These are phyloP conservation scores for Grigorovia humatica DNA, from an alignment of 805 yeast genomes.

Conservation along the genomic window DNA sequence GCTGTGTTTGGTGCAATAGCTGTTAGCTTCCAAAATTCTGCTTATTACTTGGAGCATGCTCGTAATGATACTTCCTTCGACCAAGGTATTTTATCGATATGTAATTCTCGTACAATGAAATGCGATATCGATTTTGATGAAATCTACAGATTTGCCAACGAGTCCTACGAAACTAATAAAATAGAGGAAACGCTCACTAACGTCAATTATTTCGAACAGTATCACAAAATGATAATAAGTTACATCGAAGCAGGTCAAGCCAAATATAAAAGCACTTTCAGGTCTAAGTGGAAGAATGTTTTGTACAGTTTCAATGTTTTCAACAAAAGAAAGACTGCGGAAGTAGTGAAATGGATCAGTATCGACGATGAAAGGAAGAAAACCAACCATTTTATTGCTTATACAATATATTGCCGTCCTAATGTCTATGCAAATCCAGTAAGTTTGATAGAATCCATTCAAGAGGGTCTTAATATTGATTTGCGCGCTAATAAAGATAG, in stretches of 20 bases:
- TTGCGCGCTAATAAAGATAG: no score
- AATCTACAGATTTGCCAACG: background rate
- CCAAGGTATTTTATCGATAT: background rate
- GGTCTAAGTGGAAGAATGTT: background rate
- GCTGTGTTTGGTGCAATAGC: no score
- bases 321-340: background rate
- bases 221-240: background rate
- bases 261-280: no score
- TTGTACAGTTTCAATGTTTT: background rate
- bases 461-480: no score
- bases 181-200: background rate
- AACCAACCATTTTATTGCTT: no score
- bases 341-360: background rate
- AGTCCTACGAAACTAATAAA: background rate
- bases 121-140: background rate
- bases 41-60: background rate
- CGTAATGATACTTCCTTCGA: background rate
- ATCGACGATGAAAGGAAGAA: background rate
- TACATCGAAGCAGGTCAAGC: background rate
- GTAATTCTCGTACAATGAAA: background rate
- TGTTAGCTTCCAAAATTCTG: no score
- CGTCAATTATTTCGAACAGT: background rate
- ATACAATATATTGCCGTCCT: no score
- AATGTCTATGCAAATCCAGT: no score
- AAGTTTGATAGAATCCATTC: no score